Evolutionary conservation across 805 yeast genomes (phyloP).

Genomic region (Nematodospora valgi): DNA sequence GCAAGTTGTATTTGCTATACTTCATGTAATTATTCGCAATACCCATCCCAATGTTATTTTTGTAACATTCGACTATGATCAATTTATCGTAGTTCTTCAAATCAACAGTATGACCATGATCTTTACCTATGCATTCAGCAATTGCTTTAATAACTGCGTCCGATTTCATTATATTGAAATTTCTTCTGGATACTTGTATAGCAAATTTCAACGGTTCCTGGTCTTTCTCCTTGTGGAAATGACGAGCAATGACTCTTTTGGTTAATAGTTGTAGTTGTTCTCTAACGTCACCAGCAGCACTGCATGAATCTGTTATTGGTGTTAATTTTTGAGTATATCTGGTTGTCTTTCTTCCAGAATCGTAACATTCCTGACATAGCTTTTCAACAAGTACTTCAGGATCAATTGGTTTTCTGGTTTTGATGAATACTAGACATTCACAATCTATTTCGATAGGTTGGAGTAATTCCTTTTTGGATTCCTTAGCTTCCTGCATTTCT

Average conservation of each 20-base stretch:
- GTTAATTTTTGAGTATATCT: constrained; percentile 75
- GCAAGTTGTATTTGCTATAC: constrained; percentile 71
- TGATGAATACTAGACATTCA: constrained; percentile 83
- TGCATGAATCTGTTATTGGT: constrained; percentile 74
- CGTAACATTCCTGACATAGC: constrained; percentile 59
- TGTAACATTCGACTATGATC: constrained; percentile 83
- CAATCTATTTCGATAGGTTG: constrained; percentile 64
- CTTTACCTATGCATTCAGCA: constrained; percentile 69
- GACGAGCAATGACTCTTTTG: constrained; percentile 57
- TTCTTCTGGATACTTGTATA: constrained; percentile 73
- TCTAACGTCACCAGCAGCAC: constrained; percentile 63
- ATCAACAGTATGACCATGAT: constrained; percentile 73
- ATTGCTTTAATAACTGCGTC: constrained; percentile 70
- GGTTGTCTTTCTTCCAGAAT: constrained; percentile 53
- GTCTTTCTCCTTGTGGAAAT: constrained; percentile 50
- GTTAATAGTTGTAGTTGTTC: constrained; percentile 49
- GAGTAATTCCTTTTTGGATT: constrained; percentile 44
- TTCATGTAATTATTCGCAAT: constrained; percentile 66
- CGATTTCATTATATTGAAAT: constrained; percentile 69
- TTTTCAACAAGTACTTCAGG: constrained; percentile 69
- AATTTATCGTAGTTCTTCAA: constrained; percentile 75
- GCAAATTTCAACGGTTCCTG: constrained; percentile 60
- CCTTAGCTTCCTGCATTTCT: constrained; percentile 47
- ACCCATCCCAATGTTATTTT: constrained; percentile 82
- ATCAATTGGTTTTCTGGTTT: constrained; percentile 72